Base-by-base conservation (phyloP, 2,329 filamentous ascomycete species). In the Zopfia rhizophila region DNA sequence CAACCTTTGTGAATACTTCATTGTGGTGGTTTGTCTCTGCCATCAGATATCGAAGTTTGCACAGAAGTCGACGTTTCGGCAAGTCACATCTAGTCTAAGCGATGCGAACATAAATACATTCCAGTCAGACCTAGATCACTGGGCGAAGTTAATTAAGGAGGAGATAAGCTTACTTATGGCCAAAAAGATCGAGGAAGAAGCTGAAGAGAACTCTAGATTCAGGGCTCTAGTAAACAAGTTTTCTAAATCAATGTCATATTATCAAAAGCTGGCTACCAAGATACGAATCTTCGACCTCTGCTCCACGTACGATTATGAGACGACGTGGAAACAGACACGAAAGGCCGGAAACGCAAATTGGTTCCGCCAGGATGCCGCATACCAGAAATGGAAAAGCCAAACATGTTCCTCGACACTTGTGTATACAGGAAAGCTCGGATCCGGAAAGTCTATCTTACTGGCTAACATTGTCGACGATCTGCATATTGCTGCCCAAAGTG, bases 391-490 rank as follows among this genome's bases (percentile, higher is more conserved):
- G 63, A 66, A 59, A n/a, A 27, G 32, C 14, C 30, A 43, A 32
- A 13, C 27, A 22, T 18, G 21, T 31, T 55, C 61, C n/a, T 53
- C 31, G 22, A 70, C 70, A 0, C 44, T 77, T 1, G 3, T 74
- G 0, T 65, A 57, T 17, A 60, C 36, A 5, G 72, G 72, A 2
- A 74, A 70, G 22, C 55, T 76, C 0, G 73, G 74, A 2, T 67
- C 69, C 0, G 74, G 74, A 1, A 76, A 77, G 40, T 74, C 74
- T 0, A 72, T 76, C 3, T 39, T 71, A 3, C 30, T 75, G 5
- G 72, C 74, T 3, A 76, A 74, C 38, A 61, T 76, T 0, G 57
- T 76, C 19, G 35, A 50, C 21, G 45, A 48, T 19, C 18, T 48
- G 12, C 12, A 28, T 28, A 4, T 36, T 27, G 11, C 21, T 14